Percentiles rank a stretch among this genome's conserved stretches.
Evolutionary conservation across 192 early-diverging fungal genomes (phyloP).

Genomic region (Coemansia sp.): DNA sequence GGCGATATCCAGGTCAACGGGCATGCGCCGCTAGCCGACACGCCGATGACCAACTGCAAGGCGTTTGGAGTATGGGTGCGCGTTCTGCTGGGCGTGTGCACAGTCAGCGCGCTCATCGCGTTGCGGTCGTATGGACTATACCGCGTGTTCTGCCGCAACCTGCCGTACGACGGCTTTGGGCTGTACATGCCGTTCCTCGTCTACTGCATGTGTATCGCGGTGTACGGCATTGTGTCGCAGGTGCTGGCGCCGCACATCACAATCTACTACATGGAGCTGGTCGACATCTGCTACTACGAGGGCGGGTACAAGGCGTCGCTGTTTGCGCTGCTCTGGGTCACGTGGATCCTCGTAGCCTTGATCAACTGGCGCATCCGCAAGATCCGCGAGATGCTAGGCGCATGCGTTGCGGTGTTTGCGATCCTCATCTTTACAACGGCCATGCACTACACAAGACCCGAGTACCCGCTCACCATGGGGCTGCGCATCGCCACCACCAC

Average conservation of each 20-base stretch:
- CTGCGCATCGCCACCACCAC: constrained; percentile 31
- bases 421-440: constrained; percentile 31
- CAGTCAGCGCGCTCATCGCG: constrained; percentile 28
- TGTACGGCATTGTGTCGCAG: constrained; percentile 36
- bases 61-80: constrained; percentile 47
- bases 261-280: constrained; percentile 14
- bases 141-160: constrained; percentile 31
- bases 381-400: constrained; percentile 34
- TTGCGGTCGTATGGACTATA: constrained; percentile 29
- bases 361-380: constrained; percentile 45
- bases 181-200: constrained; percentile 29
- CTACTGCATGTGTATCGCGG: constrained; percentile 10
- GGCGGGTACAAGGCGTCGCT: constrained; percentile 30
- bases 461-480: constrained; percentile 17
- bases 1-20: constrained; percentile 41
- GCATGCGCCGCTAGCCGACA: constrained; percentile 14
- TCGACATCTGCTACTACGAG: constrained; percentile 36
- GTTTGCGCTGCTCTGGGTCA: constrained; percentile 39
- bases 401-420: constrained; percentile 24
- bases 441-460: constrained; percentile 28
- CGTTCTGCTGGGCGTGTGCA: constrained; percentile 33
- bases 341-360: constrained; percentile 24
- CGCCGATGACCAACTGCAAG: constrained; percentile 29
- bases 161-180: constrained; percentile 29
- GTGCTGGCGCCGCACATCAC: constrained; percentile 10